These are phyloP conservation scores for Lecanicillium sp. DNA, from an alignment of 2,329 filamentous ascomycete genomes.

Conservation along the genomic window DNA sequence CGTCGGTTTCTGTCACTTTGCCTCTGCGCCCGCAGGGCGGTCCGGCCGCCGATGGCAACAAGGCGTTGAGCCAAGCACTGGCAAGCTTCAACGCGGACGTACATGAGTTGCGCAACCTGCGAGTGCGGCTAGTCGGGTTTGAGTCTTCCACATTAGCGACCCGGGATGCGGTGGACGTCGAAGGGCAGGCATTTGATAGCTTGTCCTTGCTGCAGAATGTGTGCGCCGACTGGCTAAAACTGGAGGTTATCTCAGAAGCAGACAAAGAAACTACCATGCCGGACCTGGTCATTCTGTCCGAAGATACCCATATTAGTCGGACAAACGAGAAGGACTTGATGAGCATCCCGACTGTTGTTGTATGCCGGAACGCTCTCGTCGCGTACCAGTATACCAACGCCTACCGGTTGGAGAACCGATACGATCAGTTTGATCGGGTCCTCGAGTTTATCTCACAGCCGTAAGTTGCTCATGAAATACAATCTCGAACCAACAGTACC, in stretches of 20 bases:
- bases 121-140: slow-evolving; percentile 19
- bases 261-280: slow-evolving; percentile 10
- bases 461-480: slow-evolving; percentile 15
- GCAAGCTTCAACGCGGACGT: slow-evolving; percentile 21
- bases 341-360: slow-evolving; percentile 19
- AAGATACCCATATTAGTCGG: slow-evolving; percentile 8
- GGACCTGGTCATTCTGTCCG: slow-evolving; percentile 19
- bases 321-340: slow-evolving; percentile 2
- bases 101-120: slow-evolving; percentile 20
- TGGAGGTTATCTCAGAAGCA: slow-evolving; percentile 17
- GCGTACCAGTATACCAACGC: slow-evolving; percentile 17
- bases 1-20: slow-evolving; percentile 24
- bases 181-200: slow-evolving; percentile 6
- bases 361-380: slow-evolving; percentile 23
- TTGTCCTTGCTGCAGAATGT: slow-evolving; percentile 15
- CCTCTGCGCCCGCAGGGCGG: slow-evolving; percentile 14
- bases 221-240: slow-evolving; percentile 24
- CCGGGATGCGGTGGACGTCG: not conserved
- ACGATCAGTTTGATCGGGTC: too few relatives aligned
- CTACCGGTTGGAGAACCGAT: slow-evolving; percentile 12
- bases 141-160: not conserved
- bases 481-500: slow-evolving; percentile 2
- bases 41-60: not conserved
- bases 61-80: too few relatives aligned
- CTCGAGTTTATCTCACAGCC: slow-evolving; percentile 31